Conservation (phyloP, 208 protist genomes). For the Lotmaria passim region DNA sequence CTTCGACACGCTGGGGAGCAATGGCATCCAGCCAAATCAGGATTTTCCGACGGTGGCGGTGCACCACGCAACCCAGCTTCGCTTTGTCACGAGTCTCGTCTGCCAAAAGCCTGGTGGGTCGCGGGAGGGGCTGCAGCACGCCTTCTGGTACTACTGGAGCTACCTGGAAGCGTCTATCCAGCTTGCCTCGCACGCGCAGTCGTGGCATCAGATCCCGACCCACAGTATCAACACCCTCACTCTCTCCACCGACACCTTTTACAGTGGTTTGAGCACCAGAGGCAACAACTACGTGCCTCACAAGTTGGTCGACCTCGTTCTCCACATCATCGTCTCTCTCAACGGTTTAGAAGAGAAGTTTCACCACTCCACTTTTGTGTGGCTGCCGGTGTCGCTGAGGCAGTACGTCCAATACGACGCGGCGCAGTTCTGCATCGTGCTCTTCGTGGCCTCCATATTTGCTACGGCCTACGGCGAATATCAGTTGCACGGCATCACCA, state of each 20-base stretch:
- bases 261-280: neutral
- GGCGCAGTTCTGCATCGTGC: conserved; percentile 60
- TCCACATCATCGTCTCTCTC: conserved; percentile 51
- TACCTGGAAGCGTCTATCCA: conserved; percentile 37
- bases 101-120: conserved; percentile 38
- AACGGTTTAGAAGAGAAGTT: conserved; percentile 72
- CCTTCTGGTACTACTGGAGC: conserved; percentile 29
- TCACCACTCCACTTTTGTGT: conserved; percentile 75
- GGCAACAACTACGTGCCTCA: neutral
- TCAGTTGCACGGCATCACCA: conserved; percentile 41
- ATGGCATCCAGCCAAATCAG: conserved; percentile 76
- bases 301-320: conserved; percentile 17
- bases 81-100: conserved; percentile 34
- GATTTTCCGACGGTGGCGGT: conserved; percentile 58
- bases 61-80: conserved; percentile 1
- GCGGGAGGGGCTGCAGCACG: neutral
- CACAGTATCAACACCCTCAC: conserved; percentile 63
- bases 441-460: conserved; percentile 59
- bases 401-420: conserved; percentile 69
- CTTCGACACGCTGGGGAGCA: conserved; percentile 51
- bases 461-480: conserved; percentile 65
- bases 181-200: conserved; percentile 38
- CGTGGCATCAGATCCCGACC: conserved; percentile 45
- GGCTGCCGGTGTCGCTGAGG: conserved; percentile 44
- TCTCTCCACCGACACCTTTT: conserved; percentile 40